Base-by-base conservation (phyloP, 805 yeast species). In the Ogataea nakhonphanomensis region DNA sequence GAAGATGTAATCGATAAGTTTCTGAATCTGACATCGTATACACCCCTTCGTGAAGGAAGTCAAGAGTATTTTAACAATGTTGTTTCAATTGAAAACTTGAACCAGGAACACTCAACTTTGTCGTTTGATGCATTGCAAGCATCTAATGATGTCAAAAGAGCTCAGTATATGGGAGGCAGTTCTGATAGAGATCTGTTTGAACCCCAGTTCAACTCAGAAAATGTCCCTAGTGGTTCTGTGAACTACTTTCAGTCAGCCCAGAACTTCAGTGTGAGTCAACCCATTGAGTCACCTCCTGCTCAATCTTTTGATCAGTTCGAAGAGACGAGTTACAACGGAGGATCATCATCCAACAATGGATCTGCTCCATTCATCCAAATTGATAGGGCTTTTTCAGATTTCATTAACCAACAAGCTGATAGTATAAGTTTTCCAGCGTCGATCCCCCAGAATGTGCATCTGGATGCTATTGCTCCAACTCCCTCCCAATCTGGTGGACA, bases 301-400 rank as follows among this genome's bases (percentile, higher is more conserved):
- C 42, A 44, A 20, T 8, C 35, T 6, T 25, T 23, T 31, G 31
- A 30, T 10, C 36, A 31, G 21, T 28, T 26, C 21, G 34, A 30
- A 23, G 38, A 30, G 10, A 3, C 37, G 20, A 21, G 20, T 25
- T 11, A 38, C 9, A 14, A 8, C 29, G n/a, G 11, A 24, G 27
- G 25, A 37, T 7, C 41, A 23, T 15, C 28, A 8, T 8, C 33
- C 7, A 29, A 17, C 5, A 23, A 27, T 23, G 15, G 20, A 15
- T 14, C 42, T 14, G 36, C 36, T 28, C 42, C 42, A 7, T 12
- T 33, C 20, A 50, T 50, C 20, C 51, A 45, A 21, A 45, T 50
- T 26, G 50, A 48, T 15, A 39, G 36, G 12, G 47, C 45, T 2
- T 45, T 50, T 31, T 29, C 45, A 2, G 50, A 47, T 21, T 32